Conservation (phyloP, 441 rosid genomes). For the Aleurites moluccanus region DNA sequence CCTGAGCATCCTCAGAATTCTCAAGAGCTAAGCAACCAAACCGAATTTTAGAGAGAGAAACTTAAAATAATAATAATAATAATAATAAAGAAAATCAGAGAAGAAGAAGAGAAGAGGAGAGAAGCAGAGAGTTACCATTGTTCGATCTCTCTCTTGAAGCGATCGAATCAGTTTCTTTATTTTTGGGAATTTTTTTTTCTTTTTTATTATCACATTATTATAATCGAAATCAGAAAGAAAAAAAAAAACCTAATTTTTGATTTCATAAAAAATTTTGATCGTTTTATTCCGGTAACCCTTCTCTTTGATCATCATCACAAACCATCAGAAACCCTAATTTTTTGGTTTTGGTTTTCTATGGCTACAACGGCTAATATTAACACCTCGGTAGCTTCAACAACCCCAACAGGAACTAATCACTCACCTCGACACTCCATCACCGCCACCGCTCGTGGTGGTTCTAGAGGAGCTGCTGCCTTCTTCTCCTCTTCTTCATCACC, state of each 20-base stretch:
- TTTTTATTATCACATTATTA: neutral
- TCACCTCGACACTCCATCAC: conserved; percentile 28
- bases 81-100: neutral
- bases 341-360: conserved; percentile 21
- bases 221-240: neutral
- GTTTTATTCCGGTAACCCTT: neutral
- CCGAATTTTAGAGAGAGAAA: neutral
- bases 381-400: conserved; percentile 23
- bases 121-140: conserved; percentile 19
- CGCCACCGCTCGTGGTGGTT: conserved; percentile 34
- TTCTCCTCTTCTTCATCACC: conserved; percentile 37
- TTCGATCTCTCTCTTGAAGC: neutral
- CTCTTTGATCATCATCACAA: neutral
- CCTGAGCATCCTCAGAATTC: conserved; percentile 12
- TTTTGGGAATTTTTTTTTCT: neutral
- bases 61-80: neutral
- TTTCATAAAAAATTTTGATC: neutral
- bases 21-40: conserved; percentile 17
- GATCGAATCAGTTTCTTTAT: neutral
- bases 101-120: conserved; percentile 2
- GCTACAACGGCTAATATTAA: conserved; percentile 32
- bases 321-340: conserved; percentile 31
- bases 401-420: conserved; percentile 7
- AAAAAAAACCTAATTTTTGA: conserved; percentile 12
- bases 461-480: conserved; percentile 13